Conservation (phyloP, 805 yeast genomes). For the Candida morakotiae region DNA sequence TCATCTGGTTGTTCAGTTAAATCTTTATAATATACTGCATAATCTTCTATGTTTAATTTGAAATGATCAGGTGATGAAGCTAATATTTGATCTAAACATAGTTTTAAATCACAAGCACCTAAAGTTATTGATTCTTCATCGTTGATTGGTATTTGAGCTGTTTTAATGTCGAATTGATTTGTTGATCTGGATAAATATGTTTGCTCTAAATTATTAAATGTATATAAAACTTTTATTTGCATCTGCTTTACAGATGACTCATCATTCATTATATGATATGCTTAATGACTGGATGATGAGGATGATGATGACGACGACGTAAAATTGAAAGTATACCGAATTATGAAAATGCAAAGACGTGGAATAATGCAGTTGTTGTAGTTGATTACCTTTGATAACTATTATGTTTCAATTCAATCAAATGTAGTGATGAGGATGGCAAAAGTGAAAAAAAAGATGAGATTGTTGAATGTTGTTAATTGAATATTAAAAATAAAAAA, state of each 20-base stretch:
- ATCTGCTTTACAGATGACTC: conserved; percentile 24
- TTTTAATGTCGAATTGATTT: conserved; percentile 28
- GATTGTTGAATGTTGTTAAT: too few relatives aligned
- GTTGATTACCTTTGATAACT: too few relatives aligned
- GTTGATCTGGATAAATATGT: conserved; percentile 40
- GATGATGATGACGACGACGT: too few relatives aligned
- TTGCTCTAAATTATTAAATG: conserved; percentile 40
- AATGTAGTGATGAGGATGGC: too few relatives aligned
- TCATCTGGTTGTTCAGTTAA: conserved; percentile 46
- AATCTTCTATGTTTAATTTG: conserved; percentile 33
- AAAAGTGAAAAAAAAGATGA: too few relatives aligned
- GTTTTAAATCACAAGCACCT: conserved; percentile 40
- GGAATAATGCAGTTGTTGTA: too few relatives aligned
- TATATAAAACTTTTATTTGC: conserved; percentile 44
- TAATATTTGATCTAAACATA: conserved; percentile 35
- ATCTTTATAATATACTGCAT: conserved; percentile 44
- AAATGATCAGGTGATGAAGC: conserved; percentile 41
- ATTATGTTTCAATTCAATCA: too few relatives aligned
- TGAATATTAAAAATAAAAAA: too few relatives aligned
- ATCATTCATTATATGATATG: conserved; percentile 8
- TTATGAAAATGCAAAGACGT: too few relatives aligned
- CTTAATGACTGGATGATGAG: too few relatives aligned
- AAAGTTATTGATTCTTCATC: conserved; percentile 30
- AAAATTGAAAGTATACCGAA: too few relatives aligned
- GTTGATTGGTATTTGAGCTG: conserved; percentile 32